A percentile compares a stretch with the other conserved stretches of the same genome.
These are phyloP conservation scores for Podaxis carcinomalis DNA, from an alignment of 768 basidiomycete species.

Conservation along the genomic window DNA sequence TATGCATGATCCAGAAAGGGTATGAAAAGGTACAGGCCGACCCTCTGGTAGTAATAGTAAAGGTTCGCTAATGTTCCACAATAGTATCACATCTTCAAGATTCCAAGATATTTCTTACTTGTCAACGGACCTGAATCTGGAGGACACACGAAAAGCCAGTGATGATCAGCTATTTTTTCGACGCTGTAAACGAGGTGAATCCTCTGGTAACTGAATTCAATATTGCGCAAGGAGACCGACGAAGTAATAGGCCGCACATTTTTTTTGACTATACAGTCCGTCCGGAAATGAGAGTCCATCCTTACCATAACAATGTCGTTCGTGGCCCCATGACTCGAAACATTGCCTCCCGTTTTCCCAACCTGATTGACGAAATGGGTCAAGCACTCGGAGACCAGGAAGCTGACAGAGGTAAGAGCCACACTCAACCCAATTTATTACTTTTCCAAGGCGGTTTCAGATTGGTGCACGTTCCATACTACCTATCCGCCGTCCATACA, in stretches of 20 bases:
- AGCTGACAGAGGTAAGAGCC: conserved; percentile 17
- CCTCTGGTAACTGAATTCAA: not conserved
- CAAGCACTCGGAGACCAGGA: conserved; percentile 34
- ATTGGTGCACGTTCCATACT: conserved; percentile 1
- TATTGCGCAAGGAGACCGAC: not conserved
- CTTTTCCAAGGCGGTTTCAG: not conserved
- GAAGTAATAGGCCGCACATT: conserved; percentile 23
- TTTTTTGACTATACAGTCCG: conserved; percentile 31
- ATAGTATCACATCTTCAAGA: conserved; percentile 19
- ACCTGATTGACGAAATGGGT: conserved; percentile 42
- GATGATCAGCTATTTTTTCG: conserved; percentile 27
- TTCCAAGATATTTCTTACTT: conserved; percentile 21
- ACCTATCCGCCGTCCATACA: not conserved
- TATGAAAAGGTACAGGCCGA: conserved; percentile 16
- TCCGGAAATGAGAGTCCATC: conserved; percentile 23
- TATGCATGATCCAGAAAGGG: conserved; percentile 23
- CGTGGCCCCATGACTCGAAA: conserved; percentile 31
- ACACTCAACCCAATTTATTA: not conserved
- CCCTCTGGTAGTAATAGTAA: not conserved
- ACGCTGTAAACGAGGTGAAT: conserved; percentile 24
- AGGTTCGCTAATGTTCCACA: conserved; percentile 10
- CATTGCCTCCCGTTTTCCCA: conserved; percentile 28
- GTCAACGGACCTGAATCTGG: conserved; percentile 35
- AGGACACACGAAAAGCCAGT: conserved; percentile 40
- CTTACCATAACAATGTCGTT: conserved; percentile 34